Base-by-base conservation (phyloP, 331 rosid species). In the Spiraea crenata region DNA sequence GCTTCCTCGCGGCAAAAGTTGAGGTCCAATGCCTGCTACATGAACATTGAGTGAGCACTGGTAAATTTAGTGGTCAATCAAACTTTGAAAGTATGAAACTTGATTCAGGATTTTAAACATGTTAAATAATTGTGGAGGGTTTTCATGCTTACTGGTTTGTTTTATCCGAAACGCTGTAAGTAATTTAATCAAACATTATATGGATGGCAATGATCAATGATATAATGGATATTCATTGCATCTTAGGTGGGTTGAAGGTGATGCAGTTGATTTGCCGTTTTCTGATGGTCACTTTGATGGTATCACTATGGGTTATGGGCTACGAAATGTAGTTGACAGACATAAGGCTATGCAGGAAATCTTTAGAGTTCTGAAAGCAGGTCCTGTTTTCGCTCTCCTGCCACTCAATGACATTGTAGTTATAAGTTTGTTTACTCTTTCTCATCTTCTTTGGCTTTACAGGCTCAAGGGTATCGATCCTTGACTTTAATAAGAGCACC, bases 31-130 rank as follows among this genome's bases (percentile, higher is more conserved):
- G 64, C 80, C 41, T 77, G 86, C 88, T 76, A 71, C 81, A 58
- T 65, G 67, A 95, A 87, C 84, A 95, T 95, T 57, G 96, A 88
- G 99, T 95, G 96, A 95, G 99, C 91, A 90, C 81, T 79, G 87
- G 91, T 87, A 87, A 83, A 74, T 82, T 82, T 89, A 56, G 67
- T 73, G 74, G 75, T 81, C 42, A 19, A 65, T 58, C 45, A 57
- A 57, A 45, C 57, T 7, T 7, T 11, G 6, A 10, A 15, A 54
- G 52, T 11, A 20, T 69, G 73, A 42, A 55, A 15, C 20, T 8
- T 3, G 7, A 8, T 44, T 25, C 52, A 56, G 7, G 72, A 10
- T 49, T n/a, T 35, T 38, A 7, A 12, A 67, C 49, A 10, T 56
- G 35, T 20, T 25, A 16, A 2, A n/a, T 52, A 7, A 25, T 25